phyloP scores from a whole-genome alignment of 352 stramenopile genomes.

The Pythium coloratum region DNA sequence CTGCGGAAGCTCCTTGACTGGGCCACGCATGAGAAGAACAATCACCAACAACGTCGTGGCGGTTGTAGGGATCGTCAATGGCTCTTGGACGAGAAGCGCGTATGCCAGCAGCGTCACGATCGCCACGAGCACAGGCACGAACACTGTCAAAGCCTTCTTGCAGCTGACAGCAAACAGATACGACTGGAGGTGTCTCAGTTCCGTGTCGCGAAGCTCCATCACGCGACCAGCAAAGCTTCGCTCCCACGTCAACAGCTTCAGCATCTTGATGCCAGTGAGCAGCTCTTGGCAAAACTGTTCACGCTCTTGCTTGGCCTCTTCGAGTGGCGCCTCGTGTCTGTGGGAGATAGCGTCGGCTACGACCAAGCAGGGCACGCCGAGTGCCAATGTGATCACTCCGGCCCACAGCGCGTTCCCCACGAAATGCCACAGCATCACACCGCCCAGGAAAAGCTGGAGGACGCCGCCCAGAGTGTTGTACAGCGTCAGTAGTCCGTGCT shows the following conservation, averaged over 20 bases:
- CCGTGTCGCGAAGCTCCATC: constrained; percentile 33
- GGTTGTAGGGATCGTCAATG: neutral
- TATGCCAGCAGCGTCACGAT: constrained; percentile 55
- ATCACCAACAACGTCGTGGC: constrained; percentile 11
- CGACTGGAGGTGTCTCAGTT: constrained; percentile 5
- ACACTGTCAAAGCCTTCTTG: neutral
- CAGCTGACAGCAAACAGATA: neutral
- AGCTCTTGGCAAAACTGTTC: constrained; percentile 94
- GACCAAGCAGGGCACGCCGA: constrained; percentile 29
- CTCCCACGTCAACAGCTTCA: constrained; percentile 98
- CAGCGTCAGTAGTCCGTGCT: constrained; percentile 49
- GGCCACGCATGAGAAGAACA: constrained; percentile 1
- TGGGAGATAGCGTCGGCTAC: constrained; percentile 25
- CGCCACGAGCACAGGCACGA: constrained; percentile 51
- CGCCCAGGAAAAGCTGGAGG: constrained; percentile 66
- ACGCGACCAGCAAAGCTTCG: constrained; percentile 56
- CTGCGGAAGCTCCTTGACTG: neutral
- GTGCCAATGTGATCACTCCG: constrained; percentile 88
- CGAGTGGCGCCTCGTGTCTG: constrained; percentile 76
- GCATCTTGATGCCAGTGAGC: constrained; percentile 91
- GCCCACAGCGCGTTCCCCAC: constrained; percentile 83
- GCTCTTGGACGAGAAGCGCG: constrained; percentile 30
- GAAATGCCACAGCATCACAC: constrained; percentile 54
- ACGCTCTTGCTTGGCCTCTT: constrained; percentile 90
- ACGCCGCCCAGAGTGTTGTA: constrained; percentile 27